Percentiles rank a stretch among this genome's conserved stretches.
These are phyloP conservation scores for Comarum palustre DNA, from an alignment of 306 rosid genomes.

Conservation along the genomic window DNA sequence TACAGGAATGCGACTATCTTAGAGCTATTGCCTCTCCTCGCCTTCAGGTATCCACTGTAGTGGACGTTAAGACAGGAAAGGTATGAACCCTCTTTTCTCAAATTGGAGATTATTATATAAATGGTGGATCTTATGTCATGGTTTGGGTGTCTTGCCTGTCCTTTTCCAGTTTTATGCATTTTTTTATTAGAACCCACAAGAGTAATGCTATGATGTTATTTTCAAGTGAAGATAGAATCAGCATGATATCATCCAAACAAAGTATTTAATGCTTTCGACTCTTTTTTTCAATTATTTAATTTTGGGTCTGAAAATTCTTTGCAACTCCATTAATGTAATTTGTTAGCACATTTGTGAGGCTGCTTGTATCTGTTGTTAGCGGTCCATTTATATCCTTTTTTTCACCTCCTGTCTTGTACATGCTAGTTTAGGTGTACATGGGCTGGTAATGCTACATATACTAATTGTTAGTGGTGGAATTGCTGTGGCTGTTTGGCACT, in stretches of 20 bases:
- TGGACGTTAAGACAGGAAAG: constrained; percentile 90
- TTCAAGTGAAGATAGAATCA: neutral
- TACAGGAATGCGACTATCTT: constrained; percentile 91
- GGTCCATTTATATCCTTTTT: neutral
- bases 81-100: constrained; percentile 29
- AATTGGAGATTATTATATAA: neutral
- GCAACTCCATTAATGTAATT: neutral
- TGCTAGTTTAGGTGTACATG: neutral
- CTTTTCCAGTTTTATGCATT: constrained; percentile 2
- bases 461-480: neutral
- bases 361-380: neutral
- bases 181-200: neutral
- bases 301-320: neutral
- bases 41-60: constrained; percentile 84
- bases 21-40: constrained; percentile 77
- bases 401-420: neutral
- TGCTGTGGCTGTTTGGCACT: neutral
- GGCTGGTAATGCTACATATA: neutral
- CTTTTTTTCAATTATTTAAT: neutral
- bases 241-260: neutral
- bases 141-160: neutral
- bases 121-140: neutral
- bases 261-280: neutral
- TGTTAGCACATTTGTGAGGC: neutral
- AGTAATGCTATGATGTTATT: neutral